phyloP scores from a whole-genome alignment of 345 rosid species.

The Syzygium jambos region DNA sequence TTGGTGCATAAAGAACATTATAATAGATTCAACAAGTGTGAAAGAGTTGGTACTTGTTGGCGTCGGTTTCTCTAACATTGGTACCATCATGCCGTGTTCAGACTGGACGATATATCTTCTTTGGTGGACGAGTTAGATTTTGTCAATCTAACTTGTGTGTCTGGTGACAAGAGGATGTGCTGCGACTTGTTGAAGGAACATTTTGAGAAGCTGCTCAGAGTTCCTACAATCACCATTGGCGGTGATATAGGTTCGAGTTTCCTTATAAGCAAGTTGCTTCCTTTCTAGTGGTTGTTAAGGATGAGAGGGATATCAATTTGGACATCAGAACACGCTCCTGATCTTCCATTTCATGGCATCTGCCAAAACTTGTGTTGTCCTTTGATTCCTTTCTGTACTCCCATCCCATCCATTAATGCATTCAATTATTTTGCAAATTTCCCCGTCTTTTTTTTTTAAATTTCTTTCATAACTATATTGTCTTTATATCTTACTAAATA shows the following conservation, averaged over 20 bases:
- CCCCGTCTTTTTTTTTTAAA: background rate
- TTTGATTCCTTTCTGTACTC: background rate
- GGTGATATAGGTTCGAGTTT: background rate
- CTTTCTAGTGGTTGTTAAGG: background rate
- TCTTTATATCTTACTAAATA: background rate
- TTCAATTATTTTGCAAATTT: background rate
- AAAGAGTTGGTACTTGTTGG: background rate
- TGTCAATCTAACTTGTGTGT: background rate
- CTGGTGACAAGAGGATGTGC: background rate
- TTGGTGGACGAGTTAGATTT: background rate
- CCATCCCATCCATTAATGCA: background rate
- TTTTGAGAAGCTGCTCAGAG: background rate
- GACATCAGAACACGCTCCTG: background rate
- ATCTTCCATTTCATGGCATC: background rate
- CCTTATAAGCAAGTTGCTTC: background rate
- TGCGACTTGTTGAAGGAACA: background rate
- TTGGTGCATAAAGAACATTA: background rate
- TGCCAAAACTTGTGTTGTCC: background rate
- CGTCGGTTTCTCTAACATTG: background rate
- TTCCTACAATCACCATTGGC: background rate
- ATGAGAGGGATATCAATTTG: background rate
- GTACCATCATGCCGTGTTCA: background rate
- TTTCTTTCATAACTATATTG: background rate
- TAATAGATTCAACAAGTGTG: background rate
- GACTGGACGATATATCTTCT: background rate